Evolutionary conservation across 2,329 filamentous ascomycete genomes (phyloP), one percentile per base, ranked within the genome.

Genomic region (Fusarium pseudonygamai): DNA sequence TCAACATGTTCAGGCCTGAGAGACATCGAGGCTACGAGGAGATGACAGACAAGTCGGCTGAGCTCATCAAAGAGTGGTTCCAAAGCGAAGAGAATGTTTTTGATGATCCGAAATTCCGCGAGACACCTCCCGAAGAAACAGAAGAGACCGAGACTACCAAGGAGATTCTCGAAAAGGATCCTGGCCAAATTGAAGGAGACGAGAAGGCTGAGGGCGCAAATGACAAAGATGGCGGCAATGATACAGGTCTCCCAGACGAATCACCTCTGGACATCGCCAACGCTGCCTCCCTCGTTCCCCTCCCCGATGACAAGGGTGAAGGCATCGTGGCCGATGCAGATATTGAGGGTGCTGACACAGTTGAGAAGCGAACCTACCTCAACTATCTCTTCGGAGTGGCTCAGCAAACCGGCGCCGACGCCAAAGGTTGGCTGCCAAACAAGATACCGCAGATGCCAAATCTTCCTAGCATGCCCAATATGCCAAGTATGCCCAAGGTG

Each of bases 21-120:
- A 89, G 87, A 73, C 91, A 93, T 74, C 84, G 87, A 13, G 87
- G 88, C 3, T 93, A 93, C 73, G 89, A 91, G 67, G 83, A 84
- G 11, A 91, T 93, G 87, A 85, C 87, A 22, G 87, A 89, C 45
- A 82, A 87, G 46, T 87, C 91, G 4, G 88, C 88, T 45, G 86
- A 87, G 67, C 80, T 90, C 49, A 85, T 91, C 7, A 84, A 88
- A 6, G 81, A 84, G 36, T 93, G 91, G 91, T 87, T 88, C 73
- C 78, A 82, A 14, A 84, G 82, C 63, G 84, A 87, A 24, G 82
- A 82, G 12, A 79, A 80, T 3, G 75, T 87, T 20, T 79, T 84
- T 11, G 87, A 88, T 56, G 85, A 87, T 65, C 79, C 82, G 11
- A 85, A 84, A 62, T 85, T 87, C 72, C 79, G 81, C 9, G 80